A percentile compares a stretch with the other conserved stretches of the same genome.
Conservation (phyloP, 106 monocot genomes). For the Dioscorea alata region DNA sequence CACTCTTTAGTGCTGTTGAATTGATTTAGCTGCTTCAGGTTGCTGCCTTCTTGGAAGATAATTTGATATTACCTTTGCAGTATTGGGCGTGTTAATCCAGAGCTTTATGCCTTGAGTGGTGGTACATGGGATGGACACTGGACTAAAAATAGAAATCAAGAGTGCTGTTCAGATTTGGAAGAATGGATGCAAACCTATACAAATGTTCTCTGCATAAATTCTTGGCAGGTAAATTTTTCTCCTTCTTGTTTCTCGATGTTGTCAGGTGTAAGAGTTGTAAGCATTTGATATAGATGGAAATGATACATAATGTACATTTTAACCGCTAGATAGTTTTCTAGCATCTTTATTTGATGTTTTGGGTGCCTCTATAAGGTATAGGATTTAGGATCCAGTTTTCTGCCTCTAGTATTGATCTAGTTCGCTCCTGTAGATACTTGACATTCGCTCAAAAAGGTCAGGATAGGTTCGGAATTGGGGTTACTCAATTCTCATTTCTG, state of each 20-base stretch:
- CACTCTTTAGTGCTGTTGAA: too few relatives aligned
- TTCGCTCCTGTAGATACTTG: not conserved
- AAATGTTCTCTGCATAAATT: conserved; percentile 72
- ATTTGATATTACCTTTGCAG: conserved; percentile 23
- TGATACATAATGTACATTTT: too few relatives aligned
- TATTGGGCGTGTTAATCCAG: conserved; percentile 87
- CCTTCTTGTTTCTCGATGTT: not conserved
- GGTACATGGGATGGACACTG: conserved; percentile 53
- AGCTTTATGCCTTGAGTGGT: conserved; percentile 83
- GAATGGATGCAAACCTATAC: conserved; percentile 78
- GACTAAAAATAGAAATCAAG: conserved; percentile 5
- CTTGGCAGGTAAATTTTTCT: conserved; percentile 70
- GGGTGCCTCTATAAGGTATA: too few relatives aligned
- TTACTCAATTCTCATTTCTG: too few relatives aligned
- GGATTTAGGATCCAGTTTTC: not conserved
- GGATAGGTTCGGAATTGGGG: too few relatives aligned
- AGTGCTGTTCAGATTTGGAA: conserved; percentile 37
- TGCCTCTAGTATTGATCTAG: not conserved
- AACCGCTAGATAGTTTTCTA: too few relatives aligned
- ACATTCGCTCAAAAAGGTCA: too few relatives aligned
- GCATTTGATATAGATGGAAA: too few relatives aligned
- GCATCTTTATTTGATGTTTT: too few relatives aligned
- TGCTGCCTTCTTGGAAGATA: too few relatives aligned
- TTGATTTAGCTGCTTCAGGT: too few relatives aligned
- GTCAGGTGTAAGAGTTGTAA: too few relatives aligned